Base-by-base conservation (phyloP, 176 grass and related monocot species). In the Rhipidocladum racemiflorum region DNA sequence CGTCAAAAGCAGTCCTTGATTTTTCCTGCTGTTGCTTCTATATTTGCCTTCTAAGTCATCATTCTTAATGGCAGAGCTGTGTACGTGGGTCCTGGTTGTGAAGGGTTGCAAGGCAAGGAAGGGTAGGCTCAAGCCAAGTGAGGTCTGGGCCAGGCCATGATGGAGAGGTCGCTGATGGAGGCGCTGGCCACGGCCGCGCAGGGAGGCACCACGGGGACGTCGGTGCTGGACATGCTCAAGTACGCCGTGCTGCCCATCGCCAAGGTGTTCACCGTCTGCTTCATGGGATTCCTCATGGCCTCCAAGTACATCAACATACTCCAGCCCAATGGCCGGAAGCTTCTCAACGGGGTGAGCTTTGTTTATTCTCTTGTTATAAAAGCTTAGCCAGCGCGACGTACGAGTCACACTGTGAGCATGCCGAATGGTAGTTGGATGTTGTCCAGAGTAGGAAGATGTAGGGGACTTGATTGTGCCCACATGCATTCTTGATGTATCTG, bases 241-340 rank as follows among this genome's bases (percentile, higher is more conserved):
- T 99, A 96, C 4, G 93, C 97, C 30, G 59, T 96, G 44, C 64
- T 99, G 74, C 97, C 97, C 60, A 96, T 99, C 66, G 97, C 97
- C 20, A 99, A 99, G 80, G 97, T 99, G 64, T 99, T 99, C 68
- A 92, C 97, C 0, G 94, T 99, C 87, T 99, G 97, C 81, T 99
- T 99, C 83, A 91, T 99, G 91, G 97, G 97, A 13, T 95, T 88
- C 90, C 91, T 99, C 30, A 99, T 99, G 97, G 93, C 97, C 21
- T 96, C 89, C 65, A 99, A 99, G 80, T 90, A 99, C 60, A 60
- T 96, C 73, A 99, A 93, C 59, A 96, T 96, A 46, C 97, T 99
- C 66, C 87, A 94, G 79, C 86, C 93, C 64, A 95, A 96, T 72
- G 93, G 97, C 29, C 88, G 97, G 49, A 96, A 85, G 80, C 91